Base-by-base conservation (phyloP, 192 early-diverging fungal species). In the Backusella psychrophila region DNA sequence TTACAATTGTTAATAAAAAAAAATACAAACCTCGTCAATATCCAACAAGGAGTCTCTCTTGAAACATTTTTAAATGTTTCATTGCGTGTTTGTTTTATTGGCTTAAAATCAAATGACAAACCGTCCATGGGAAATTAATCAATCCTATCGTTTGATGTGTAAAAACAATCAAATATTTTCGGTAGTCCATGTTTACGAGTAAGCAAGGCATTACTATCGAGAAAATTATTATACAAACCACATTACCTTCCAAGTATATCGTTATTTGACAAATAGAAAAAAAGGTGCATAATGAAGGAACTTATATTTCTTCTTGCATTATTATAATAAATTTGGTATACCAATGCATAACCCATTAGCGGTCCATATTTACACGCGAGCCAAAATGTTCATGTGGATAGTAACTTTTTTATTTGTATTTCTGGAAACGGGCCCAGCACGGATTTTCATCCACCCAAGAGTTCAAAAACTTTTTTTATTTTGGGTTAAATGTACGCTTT, bases 51-150 rank as follows among this genome's bases (percentile, higher is more conserved):
- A 6, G 5, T 29, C 21, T 26, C 23, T 29, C 56, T 26, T 63
- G 56, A 63, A 63, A 63, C 56, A 63, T 29, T 63, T 26, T 29
- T 12, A 59, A 63, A 63, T 63, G 56, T 63, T 63, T 63, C 56
- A 63, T 26, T 2, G 53, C 11, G 26, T 29, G 21, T 29, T 23
- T 63, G 26, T 26, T 63, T 29, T n/a, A 63, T 63, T 29, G 56
- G 56, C 56, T 63, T 63, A 63, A 12, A 29, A 63, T 63, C 56
- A 63, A 63, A 63, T 63, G 56, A 63, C 26, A 26, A 63, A 3
- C 9, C 26, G 9, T 12, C 26, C 8, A 29, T 63, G 56, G 14
- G 56, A 63, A 56, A 26, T 19, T 29, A 63, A 63, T 63, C n/a
- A 26, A 23, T 59, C 6, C 21, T 56, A 56, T 23, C 4, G 56